Evolutionary conservation across 768 basidiomycete species (phyloP).

Genomic region (Suillus lakei): DNA sequence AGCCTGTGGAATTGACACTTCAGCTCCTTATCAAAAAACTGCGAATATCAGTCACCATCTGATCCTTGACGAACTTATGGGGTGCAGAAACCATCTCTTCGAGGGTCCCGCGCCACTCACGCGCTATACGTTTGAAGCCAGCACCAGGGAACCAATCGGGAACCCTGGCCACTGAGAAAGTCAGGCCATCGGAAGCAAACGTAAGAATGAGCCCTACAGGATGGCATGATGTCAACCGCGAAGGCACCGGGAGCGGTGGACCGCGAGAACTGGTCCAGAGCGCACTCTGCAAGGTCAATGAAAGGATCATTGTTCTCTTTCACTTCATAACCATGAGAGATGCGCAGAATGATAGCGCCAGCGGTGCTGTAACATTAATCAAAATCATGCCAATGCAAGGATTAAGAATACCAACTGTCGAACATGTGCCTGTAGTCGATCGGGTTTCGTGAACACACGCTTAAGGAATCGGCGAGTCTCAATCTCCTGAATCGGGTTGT

Average conservation of each 20-base stretch:
- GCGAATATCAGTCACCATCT: too few relatives aligned
- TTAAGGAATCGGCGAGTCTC: constrained; percentile 55
- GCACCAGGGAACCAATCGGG: constrained; percentile 54
- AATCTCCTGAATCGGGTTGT: constrained; percentile 50
- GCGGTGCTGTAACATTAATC: constrained; percentile 17
- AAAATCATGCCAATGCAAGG: too few relatives aligned
- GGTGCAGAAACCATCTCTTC: too few relatives aligned
- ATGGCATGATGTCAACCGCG: constrained; percentile 47
- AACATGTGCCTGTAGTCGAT: constrained; percentile 50
- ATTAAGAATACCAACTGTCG: constrained; percentile 40
- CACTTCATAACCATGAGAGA: constrained; percentile 35
- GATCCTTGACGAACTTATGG: too few relatives aligned
- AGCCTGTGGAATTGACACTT: too few relatives aligned
- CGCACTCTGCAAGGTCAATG: constrained; percentile 26
- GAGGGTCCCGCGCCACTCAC: too few relatives aligned
- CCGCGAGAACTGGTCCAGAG: constrained; percentile 30
- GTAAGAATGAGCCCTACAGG: constrained; percentile 36
- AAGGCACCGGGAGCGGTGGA: constrained; percentile 47
- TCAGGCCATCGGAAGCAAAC: constrained; percentile 29
- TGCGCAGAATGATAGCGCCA: constrained; percentile 26
- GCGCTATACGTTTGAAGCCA: too few relatives aligned
- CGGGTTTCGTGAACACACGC: constrained; percentile 51
- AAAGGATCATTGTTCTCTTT: constrained; percentile 29
- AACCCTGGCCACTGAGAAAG: constrained; percentile 45
- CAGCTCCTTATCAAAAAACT: too few relatives aligned